A percentile compares a stretch with the other conserved stretches of the same genome.
Evolutionary conservation across 768 basidiomycete genomes (phyloP).

Genomic region (Clitopilus passeckerianus): DNA sequence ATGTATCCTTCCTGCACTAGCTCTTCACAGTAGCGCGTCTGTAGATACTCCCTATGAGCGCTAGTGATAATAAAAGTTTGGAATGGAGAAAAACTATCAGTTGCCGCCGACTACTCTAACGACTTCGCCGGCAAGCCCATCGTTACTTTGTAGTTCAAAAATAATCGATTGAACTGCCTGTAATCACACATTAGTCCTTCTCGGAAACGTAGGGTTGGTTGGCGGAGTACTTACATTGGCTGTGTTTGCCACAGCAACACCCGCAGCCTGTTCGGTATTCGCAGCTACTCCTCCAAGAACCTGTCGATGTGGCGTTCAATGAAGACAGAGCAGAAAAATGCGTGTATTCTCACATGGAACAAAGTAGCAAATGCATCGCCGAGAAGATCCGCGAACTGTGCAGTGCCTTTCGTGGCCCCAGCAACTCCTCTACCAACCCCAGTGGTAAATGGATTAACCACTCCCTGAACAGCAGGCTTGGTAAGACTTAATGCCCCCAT

Average conservation of each 20-base stretch:
- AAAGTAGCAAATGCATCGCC: neutral
- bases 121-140: too few species aligned
- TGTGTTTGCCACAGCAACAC: neutral
- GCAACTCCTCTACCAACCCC: neutral
- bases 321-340: neutral
- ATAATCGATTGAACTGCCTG: too few species aligned
- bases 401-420: neutral
- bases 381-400: neutral
- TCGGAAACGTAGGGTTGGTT: too few species aligned
- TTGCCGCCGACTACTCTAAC: too few species aligned
- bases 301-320: neutral
- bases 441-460: neutral
- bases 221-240: neutral
- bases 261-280: neutral
- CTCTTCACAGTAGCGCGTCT: too few species aligned
- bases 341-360: neutral
- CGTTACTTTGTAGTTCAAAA: too few species aligned
- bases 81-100: too few species aligned
- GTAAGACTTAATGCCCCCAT: neutral
- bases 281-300: neutral
- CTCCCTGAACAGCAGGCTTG: neutral
- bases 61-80: too few species aligned
- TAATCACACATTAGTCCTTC: too few species aligned
- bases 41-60: too few species aligned
- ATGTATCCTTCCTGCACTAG: too few species aligned